Conservation (phyloP, 208 protist genomes). For the Jaenimonas drosophilae region DNA sequence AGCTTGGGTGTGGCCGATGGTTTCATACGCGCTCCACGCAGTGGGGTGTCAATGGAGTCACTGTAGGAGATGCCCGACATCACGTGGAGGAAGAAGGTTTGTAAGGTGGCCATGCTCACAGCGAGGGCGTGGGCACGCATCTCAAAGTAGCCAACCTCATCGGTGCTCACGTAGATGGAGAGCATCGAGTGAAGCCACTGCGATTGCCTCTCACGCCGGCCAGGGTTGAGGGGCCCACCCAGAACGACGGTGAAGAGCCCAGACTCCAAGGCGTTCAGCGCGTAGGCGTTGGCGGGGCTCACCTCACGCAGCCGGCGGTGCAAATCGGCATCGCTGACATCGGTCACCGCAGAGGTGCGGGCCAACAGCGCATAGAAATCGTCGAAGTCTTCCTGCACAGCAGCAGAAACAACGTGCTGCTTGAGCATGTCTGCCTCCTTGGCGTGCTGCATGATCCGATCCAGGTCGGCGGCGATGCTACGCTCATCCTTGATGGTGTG, state of each 20-base stretch:
- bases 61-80: not conserved
- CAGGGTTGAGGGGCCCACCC: not conserved
- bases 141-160: constrained; percentile 8
- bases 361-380: constrained; percentile 36
- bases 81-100: not conserved
- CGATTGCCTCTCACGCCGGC: constrained; percentile 1
- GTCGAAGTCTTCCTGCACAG: constrained; percentile 24
- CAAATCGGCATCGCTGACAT: constrained; percentile 32
- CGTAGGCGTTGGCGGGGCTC: constrained; percentile 46
- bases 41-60: not conserved
- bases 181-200: constrained; percentile 59
- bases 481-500: constrained; percentile 2
- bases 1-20: not conserved
- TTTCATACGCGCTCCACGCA: not conserved
- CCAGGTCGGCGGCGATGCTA: constrained; percentile 5
- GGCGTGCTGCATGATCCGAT: constrained; percentile 8
- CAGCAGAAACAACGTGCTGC: constrained; percentile 18
- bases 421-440: constrained; percentile 13
- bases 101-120: not conserved
- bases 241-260: constrained; percentile 65
- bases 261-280: constrained; percentile 34
- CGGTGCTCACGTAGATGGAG: constrained; percentile 22
- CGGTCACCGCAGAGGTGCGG: constrained; percentile 22
- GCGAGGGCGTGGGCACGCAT: constrained; percentile 2
- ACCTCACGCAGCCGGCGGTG: constrained; percentile 45